Conservation (phyloP, 306 rosid genomes). For the Vigna trinervia region DNA sequence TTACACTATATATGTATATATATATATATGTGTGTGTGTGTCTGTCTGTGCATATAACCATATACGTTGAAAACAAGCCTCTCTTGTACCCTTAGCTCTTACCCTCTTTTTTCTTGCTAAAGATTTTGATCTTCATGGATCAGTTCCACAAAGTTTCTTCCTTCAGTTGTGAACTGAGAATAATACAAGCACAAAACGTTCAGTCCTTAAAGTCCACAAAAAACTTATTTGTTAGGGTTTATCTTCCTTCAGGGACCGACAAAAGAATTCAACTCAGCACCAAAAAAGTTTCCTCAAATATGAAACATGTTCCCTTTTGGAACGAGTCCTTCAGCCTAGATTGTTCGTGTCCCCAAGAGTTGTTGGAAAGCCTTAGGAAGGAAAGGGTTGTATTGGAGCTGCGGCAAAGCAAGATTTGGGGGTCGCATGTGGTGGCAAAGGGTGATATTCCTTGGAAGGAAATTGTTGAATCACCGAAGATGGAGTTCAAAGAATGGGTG, state of each 20-base stretch:
- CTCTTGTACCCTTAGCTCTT: background rate
- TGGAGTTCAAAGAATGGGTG: constrained; percentile 72
- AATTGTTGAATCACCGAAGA: constrained; percentile 66
- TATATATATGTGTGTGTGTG: no score
- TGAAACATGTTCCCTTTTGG: constrained; percentile 57
- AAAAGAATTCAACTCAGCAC: constrained; percentile 56
- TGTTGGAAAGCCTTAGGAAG: constrained; percentile 57
- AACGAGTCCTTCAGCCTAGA: constrained; percentile 70
- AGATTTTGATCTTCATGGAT: constrained; percentile 48
- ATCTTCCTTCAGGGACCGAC: constrained; percentile 60
- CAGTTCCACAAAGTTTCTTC: constrained; percentile 44
- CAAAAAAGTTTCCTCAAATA: constrained; percentile 49
- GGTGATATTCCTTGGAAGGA: constrained; percentile 73
- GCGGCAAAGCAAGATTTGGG: constrained; percentile 59
- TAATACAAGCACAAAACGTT: constrained; percentile 58
- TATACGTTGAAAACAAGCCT: constrained; percentile 6
- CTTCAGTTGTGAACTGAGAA: constrained; percentile 61
- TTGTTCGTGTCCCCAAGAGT: constrained; percentile 61
- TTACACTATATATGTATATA: constrained; percentile 31
- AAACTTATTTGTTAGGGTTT: constrained; percentile 60
- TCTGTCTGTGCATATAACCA: background rate
- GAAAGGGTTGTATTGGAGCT: constrained; percentile 74
- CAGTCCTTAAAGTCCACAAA: constrained; percentile 39
- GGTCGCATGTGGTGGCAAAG: constrained; percentile 71
- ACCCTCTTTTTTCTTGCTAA: background rate